Percentiles rank a stretch among this genome's conserved stretches.
phyloP scores from a whole-genome alignment of 306 rosid species.

The Sicyos edulis region DNA sequence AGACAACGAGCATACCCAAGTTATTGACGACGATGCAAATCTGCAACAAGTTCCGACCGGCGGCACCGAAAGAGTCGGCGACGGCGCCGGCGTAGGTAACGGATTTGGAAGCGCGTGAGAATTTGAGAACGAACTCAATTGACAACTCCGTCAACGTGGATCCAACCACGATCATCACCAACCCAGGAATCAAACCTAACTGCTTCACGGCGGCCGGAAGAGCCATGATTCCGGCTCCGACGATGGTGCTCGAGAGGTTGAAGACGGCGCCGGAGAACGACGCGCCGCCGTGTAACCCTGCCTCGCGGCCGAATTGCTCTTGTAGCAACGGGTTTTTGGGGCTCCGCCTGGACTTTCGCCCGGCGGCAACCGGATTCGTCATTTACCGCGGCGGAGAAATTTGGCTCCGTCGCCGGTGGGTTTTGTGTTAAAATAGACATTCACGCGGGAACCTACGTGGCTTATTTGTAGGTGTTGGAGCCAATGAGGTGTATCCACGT shows the following conservation, averaged over 20 bases:
- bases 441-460: constrained; percentile 24
- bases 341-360: constrained; percentile 45
- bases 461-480: neutral
- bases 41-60: constrained; percentile 45
- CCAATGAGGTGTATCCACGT: constrained; percentile 22
- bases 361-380: constrained; percentile 30
- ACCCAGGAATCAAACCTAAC: constrained; percentile 48
- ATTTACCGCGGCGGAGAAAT: neutral
- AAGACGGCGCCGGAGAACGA: constrained; percentile 58
- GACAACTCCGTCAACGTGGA: constrained; percentile 50
- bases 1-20: constrained; percentile 66
- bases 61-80: constrained; percentile 43
- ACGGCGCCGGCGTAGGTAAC: constrained; percentile 47
- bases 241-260: constrained; percentile 60
- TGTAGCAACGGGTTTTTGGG: constrained; percentile 30
- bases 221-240: constrained; percentile 80
- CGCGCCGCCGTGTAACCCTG: constrained; percentile 35
- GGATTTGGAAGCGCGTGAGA: constrained; percentile 55
- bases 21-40: constrained; percentile 51
- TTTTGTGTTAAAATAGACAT: neutral
- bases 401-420: neutral
- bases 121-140: constrained; percentile 42
- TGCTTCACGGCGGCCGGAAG: constrained; percentile 57
- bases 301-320: constrained; percentile 29
- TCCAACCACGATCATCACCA: constrained; percentile 38